These are phyloP conservation scores for Corynascus novoguineensis DNA, from an alignment of 495 filamentous ascomycete species.

Conservation along the genomic window DNA sequence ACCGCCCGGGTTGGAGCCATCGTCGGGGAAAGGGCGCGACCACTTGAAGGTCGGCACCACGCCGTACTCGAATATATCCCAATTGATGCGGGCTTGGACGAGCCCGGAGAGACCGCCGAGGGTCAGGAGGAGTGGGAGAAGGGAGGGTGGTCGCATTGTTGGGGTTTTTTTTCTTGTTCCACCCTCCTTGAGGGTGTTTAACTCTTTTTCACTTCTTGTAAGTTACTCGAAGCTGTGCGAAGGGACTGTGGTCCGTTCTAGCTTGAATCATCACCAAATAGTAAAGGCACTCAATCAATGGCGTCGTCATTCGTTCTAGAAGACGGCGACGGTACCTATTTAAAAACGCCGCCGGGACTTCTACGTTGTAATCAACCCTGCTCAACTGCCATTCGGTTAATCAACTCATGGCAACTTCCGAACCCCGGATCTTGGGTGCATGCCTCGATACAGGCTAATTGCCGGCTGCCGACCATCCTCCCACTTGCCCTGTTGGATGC, in stretches of 20 bases:
- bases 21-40: conserved; percentile 31
- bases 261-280: no score
- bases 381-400: not conserved
- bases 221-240: not conserved
- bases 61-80: conserved; percentile 31
- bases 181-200: not conserved
- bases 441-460: conserved; percentile 18
- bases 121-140: conserved; percentile 7
- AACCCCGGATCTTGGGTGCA: not conserved
- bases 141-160: conserved; percentile 9
- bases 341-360: conserved; percentile 1
- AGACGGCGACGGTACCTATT: not conserved
- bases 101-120: not conserved
- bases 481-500: not conserved
- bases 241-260: no score
- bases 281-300: no score
- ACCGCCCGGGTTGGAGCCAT: conserved; percentile 26
- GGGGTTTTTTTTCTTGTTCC: not conserved
- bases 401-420: conserved; percentile 10
- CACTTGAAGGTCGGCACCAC: conserved; percentile 31
- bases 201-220: not conserved
- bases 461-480: not conserved
- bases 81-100: conserved; percentile 24
- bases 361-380: not conserved
- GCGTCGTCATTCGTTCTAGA: not conserved